Conservation (phyloP, 176 grass and related monocot genomes). For the Oryza australiensis region DNA sequence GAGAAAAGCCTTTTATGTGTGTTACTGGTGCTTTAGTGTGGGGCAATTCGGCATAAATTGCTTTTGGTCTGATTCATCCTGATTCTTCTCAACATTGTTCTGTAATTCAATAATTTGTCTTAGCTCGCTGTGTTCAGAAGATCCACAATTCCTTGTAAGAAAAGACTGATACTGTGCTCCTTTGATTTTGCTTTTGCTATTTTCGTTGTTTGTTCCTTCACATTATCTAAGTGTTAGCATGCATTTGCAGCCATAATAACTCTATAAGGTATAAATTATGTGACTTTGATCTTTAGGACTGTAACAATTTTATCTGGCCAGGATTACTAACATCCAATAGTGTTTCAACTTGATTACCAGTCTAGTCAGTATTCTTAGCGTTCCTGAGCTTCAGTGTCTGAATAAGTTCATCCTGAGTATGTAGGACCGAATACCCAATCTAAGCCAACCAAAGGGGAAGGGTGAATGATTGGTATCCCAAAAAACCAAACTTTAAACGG, state of each 20-base stretch:
- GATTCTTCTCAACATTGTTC: not conserved
- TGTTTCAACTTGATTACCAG: not conserved
- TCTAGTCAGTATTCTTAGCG: not conserved
- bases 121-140: no score
- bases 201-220: not conserved
- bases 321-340: not conserved
- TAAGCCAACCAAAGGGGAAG: no score
- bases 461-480: no score
- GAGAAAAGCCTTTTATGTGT: not conserved
- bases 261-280: not conserved
- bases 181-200: not conserved
- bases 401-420: not conserved
- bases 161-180: not conserved
- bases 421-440: no score
- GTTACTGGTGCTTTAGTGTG: not conserved
- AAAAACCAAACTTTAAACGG: no score
- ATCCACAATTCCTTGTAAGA: not conserved
- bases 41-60: not conserved
- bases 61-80: not conserved
- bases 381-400: not conserved
- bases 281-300: not conserved
- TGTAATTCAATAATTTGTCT: no score
- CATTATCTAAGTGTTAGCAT: not conserved
- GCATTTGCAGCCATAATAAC: not conserved
- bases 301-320: not conserved